Base-by-base conservation (phyloP, 75 land plant genomes). In the Sequoiadendron giganteum region DNA sequence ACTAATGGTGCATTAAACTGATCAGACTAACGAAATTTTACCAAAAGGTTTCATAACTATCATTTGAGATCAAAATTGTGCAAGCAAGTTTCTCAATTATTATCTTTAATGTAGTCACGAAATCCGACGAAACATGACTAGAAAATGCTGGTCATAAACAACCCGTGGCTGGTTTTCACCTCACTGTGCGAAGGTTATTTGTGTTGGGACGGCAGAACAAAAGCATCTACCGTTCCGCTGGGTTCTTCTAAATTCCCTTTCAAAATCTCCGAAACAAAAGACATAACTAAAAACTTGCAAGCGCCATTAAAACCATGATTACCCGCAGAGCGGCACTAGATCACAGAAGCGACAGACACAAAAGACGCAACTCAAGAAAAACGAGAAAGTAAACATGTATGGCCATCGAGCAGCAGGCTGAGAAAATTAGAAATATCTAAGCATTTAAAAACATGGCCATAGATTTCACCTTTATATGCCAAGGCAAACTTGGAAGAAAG, bases 401-500 rank as follows among this genome's bases (percentile, higher is more conserved):
- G 49, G 11, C 52, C 84, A 45, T 45, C 15, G n/a, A 28, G 2
- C 52, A 28, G n/a, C 10, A 40, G n/a, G 84, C 84, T 82, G 21
- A 28, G 30, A 82, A 43, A 28, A 82, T 3, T 45, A 18, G 14
- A 52, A 43, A 9, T 1, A 82, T 47, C 48, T n/a, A 47, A 82
- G 54, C 84, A 82, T 47, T 47, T 28, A 43, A 3, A 75, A 47
- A 10, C 54, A 82, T 13, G 48, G 52, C 84, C 52, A n/a, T 0
- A 82, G 48, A 19, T 82, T n/a, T 21, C 15, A 10, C 32, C 1
- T n/a, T 82, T 28, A 82, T 82, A 11, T 82, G 28, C 47, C 54
- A 47, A 82, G 84, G 84, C 84, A 82, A 82, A 82, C 84, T 82
- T 82, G 84, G 47, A 25, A 32, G 49, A 82, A 82, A 82, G 84